Conservation (phyloP, 805 yeast genomes). For the Cyberlindnera amylophila region DNA sequence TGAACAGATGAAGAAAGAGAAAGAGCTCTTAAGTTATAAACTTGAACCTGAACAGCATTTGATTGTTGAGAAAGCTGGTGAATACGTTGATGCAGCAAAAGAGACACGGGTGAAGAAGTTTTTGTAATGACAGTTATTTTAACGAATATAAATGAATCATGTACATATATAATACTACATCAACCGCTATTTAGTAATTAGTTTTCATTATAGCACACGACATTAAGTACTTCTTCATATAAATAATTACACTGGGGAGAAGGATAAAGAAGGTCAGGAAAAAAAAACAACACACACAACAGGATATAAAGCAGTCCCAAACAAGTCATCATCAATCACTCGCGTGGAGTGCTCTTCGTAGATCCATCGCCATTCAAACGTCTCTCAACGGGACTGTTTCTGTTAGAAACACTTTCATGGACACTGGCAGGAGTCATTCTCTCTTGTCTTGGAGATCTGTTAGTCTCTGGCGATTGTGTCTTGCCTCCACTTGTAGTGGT, state of each 20-base stretch:
- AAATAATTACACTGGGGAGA: too few relatives aligned
- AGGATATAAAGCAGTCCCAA: background rate
- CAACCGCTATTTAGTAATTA: too few relatives aligned
- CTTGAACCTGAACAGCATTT: slow-evolving; percentile 33
- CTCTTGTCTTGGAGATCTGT: slow-evolving; percentile 12
- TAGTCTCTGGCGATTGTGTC: slow-evolving; percentile 4
- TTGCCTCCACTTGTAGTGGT: slow-evolving; percentile 7
- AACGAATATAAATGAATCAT: too few relatives aligned
- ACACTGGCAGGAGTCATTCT: slow-evolving; percentile 3
- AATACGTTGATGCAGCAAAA: slow-evolving; percentile 34
- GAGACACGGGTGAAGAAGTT: slow-evolving; percentile 35
- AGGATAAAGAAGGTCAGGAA: too few relatives aligned
- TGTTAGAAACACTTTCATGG: slow-evolving; percentile 1
- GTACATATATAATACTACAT: too few relatives aligned
- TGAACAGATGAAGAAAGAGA: slow-evolving; percentile 29
- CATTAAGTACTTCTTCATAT: background rate
- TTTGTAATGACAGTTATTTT: slow-evolving; percentile 26
- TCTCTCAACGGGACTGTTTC: slow-evolving; percentile 16
- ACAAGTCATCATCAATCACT: background rate
- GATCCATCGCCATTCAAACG: slow-evolving; percentile 4
- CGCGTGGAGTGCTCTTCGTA: slow-evolving; percentile 7
- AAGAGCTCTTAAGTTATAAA: slow-evolving; percentile 27
- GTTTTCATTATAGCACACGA: too few relatives aligned
- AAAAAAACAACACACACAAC: background rate
- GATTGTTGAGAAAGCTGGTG: slow-evolving; percentile 39